These are phyloP conservation scores for Pachyrhizus erosus DNA, from an alignment of 306 rosid genomes.

Conservation along the genomic window DNA sequence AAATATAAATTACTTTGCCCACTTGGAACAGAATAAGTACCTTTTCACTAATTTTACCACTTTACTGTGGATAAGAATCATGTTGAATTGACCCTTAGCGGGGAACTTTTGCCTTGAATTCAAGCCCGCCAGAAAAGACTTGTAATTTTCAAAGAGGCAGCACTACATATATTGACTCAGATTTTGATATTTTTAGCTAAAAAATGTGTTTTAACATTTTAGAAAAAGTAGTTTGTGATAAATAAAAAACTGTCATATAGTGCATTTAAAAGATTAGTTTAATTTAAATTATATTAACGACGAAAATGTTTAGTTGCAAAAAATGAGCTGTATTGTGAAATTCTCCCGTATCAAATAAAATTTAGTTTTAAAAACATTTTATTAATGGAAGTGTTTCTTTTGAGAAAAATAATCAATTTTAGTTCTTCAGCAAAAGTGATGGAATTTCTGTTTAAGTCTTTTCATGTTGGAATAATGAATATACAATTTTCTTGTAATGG, in stretches of 20 bases:
- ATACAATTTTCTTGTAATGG: neutral
- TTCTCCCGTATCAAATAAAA: neutral
- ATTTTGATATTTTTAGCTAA: neutral
- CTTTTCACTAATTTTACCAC: conserved; percentile 14
- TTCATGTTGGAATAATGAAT: conserved; percentile 2
- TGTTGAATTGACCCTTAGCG: conserved; percentile 20
- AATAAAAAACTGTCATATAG: neutral
- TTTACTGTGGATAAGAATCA: conserved; percentile 20
- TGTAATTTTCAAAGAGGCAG: conserved; percentile 8
- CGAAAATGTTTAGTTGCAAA: neutral
- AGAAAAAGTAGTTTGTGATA: neutral
- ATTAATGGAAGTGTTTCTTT: neutral
- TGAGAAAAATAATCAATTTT: neutral
- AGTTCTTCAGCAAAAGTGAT: neutral
- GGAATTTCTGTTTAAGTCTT: neutral
- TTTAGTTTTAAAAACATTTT: neutral
- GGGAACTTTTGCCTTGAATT: conserved; percentile 29
- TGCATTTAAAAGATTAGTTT: neutral
- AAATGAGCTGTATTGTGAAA: neutral
- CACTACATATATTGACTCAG: neutral
- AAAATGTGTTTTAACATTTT: neutral
- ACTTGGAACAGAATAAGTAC: neutral
- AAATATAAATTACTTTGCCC: neutral
- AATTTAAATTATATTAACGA: neutral
- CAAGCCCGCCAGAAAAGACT: neutral